Evolutionary conservation across 495 filamentous ascomycete genomes (phyloP), one percentile per base, ranked within the genome.

Genomic region (Glarea lozoyensis): DNA sequence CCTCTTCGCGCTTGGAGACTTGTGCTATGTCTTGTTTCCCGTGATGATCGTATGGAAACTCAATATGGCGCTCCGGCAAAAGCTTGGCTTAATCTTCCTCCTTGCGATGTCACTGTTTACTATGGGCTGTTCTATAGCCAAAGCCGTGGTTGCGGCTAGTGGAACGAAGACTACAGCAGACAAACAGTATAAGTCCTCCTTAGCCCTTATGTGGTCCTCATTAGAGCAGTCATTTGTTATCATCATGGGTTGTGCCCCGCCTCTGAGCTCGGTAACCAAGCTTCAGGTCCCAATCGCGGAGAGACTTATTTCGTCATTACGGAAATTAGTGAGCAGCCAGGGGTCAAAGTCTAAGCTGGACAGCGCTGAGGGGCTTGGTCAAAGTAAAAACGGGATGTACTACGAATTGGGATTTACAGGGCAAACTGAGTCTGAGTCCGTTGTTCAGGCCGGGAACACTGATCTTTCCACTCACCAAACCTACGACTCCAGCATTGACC

Each of bases 191-290:
- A 29, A 29, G n/a, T 7, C 25, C 25, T 42, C 24, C n/a, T 9
- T 43, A 0, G 21, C 4, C 1, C 10, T 48, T 2, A 21, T 56
- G 3, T 17, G 41, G 5, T 16, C 35, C 5, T 2, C 17, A 6
- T 3, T 42, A 1, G 53, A 56, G 30, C 53, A 56, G 25, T 16
- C 20, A 10, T 15, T 36, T n/a, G 53, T 56, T 20, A 51, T 56
- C 37, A 48, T 56, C 4, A 46, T 56, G 35, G 50, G 50, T 18
- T 50, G 51, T 23, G 32, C 53, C 6, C 51, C 53, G 37, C 18
- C 50, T 9, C 42, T 56, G 19, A 13, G 36, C 3, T 12, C 5
- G 12, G 11, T 36, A 10, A 2, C 37, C 12, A 45, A 45, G 42
- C 29, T 45, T 6, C 7, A 15, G 34, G 7, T 16, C 34, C 13